Conservation (phyloP, 73 alveolate species). For the Tetrahymena thermophila region DNA sequence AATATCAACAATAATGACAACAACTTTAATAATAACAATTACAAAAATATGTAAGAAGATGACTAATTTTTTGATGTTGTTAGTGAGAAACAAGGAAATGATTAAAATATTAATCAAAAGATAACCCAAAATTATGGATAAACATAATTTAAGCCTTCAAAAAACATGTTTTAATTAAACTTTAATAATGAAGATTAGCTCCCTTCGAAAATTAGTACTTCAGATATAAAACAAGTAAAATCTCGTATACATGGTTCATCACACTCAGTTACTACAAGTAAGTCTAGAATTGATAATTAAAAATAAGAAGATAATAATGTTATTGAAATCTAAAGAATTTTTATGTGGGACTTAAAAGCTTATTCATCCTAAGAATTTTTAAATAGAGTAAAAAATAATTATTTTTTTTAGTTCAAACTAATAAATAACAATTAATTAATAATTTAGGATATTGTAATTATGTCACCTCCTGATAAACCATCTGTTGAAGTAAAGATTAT, state of each 20-base stretch:
- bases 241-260: background rate
- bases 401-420: no score
- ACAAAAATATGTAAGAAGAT: background rate
- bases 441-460: background rate
- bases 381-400: background rate
- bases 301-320: background rate
- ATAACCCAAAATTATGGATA: background rate
- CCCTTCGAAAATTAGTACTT: background rate
- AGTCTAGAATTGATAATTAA: background rate
- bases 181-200: background rate
- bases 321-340: background rate
- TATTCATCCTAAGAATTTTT: background rate
- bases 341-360: background rate
- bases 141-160: background rate
- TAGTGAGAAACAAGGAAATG: background rate
- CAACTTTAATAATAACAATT: background rate
- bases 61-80: background rate
- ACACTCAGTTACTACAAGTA: background rate
- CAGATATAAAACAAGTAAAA: background rate
- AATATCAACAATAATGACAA: background rate
- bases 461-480: background rate
- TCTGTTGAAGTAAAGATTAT: background rate
- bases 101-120: background rate
- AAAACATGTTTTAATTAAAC: background rate
- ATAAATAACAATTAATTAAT: no score